Conservation (phyloP, 1,284 basidiomycete genomes). For the Omphalotus olearius region DNA sequence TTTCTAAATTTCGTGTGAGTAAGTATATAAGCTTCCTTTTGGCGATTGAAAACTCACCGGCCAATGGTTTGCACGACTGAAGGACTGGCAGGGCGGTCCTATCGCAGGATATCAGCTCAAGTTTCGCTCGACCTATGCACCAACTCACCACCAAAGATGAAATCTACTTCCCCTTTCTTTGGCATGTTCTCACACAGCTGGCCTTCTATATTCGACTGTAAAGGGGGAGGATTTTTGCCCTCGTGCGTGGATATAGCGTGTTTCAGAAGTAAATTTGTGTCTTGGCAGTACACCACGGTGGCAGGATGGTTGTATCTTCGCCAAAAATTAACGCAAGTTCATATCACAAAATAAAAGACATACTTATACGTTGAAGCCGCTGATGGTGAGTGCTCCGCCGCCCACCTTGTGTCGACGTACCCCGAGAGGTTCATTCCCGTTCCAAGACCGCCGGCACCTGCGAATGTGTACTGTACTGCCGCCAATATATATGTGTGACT, state of each 20-base stretch:
- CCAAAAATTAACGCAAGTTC: constrained; percentile 6
- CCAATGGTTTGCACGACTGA: constrained; percentile 55
- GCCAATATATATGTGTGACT: constrained; percentile 7
- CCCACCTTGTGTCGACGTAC: constrained; percentile 60
- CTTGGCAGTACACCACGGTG: constrained; percentile 58
- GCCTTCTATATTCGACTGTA: neutral
- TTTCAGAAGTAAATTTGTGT: constrained; percentile 53
- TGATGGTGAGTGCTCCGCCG: constrained; percentile 58
- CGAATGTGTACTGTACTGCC: constrained; percentile 3
- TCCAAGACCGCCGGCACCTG: constrained; percentile 69
- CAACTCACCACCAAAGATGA: constrained; percentile 60
- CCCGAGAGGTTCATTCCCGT: constrained; percentile 56
- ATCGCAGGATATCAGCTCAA: neutral
- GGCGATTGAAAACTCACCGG: constrained; percentile 34
- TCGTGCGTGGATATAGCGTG: constrained; percentile 47
- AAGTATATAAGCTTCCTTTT: neutral
- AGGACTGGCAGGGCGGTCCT: constrained; percentile 73
- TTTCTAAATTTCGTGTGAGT: constrained; percentile 32
- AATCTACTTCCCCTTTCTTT: constrained; percentile 54
- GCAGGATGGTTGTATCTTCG: constrained; percentile 53
- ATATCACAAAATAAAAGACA: constrained; percentile 16
- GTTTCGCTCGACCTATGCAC: neutral
- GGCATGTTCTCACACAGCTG: constrained; percentile 43
- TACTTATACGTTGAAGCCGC: constrained; percentile 60
- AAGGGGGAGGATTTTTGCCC: constrained; percentile 27